A percentile compares a stretch with the other conserved stretches of the same genome.
Evolutionary conservation across 495 filamentous ascomycete genomes (phyloP).

Genomic region (Penicillium arizonense): DNA sequence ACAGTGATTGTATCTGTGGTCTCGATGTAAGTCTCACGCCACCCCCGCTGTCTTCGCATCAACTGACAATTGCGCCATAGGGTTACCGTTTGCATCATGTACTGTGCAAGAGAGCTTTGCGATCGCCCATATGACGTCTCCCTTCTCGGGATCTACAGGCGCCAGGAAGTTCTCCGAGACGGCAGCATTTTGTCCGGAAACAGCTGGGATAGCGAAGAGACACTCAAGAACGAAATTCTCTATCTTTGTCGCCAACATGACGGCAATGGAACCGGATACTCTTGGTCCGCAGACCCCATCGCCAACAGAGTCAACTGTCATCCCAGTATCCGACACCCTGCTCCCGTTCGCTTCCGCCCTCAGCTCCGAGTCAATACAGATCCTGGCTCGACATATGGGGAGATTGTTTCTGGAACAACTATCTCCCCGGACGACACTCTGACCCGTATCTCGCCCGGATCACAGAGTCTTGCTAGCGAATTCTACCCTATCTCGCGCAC

Average conservation of each 20-base stretch:
- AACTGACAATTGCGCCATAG: constrained; percentile 17
- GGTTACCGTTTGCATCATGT: constrained; percentile 39
- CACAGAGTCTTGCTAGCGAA: constrained; percentile 21
- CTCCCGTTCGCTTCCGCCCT: constrained; percentile 30
- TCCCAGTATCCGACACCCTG: constrained; percentile 36
- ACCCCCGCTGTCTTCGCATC: not conserved
- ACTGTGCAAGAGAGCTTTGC: constrained; percentile 41
- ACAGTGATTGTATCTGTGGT: constrained; percentile 36
- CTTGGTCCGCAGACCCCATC: constrained; percentile 30
- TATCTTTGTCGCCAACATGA: constrained; percentile 42
- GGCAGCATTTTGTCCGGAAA: constrained; percentile 38
- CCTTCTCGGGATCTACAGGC: constrained; percentile 38
- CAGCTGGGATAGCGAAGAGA: constrained; percentile 42
- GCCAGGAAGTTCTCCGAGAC: constrained; percentile 18
- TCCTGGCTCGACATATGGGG: constrained; percentile 26
- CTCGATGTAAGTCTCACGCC: constrained; percentile 33
- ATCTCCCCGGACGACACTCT: constrained; percentile 28
- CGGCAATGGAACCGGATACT: constrained; percentile 24
- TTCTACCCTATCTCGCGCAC: constrained; percentile 34
- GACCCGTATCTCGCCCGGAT: constrained; percentile 22
- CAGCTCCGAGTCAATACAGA: constrained; percentile 32
- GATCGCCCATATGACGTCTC: constrained; percentile 44
- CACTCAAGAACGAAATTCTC: constrained; percentile 41
- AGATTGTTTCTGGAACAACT: constrained; percentile 30
- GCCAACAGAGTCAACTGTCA: constrained; percentile 30